phyloP scores from a whole-genome alignment of 2,329 filamentous ascomycete genomes.

The Cercospora beticola region DNA sequence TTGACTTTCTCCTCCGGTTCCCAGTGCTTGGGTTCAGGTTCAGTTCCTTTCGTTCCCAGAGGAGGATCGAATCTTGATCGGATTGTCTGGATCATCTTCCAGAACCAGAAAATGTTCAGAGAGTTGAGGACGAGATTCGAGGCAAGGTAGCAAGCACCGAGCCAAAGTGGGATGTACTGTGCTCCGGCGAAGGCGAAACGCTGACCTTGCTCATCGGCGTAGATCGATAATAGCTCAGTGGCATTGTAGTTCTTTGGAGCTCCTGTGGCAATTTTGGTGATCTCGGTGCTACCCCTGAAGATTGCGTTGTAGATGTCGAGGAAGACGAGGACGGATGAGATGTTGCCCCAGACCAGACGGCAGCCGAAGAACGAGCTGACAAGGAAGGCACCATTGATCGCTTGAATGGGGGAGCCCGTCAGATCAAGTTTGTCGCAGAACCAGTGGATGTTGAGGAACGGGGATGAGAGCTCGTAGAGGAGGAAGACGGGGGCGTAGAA shows the following conservation, averaged over 20 bases:
- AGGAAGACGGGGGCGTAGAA: slow-evolving; percentile 80
- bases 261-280: slow-evolving; percentile 23
- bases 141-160: slow-evolving; percentile 65
- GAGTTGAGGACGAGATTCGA: slow-evolving; percentile 72
- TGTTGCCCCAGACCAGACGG: slow-evolving; percentile 75
- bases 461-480: slow-evolving; percentile 81
- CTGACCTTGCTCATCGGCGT: slow-evolving; percentile 29
- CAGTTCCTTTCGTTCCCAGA: slow-evolving; percentile 42
- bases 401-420: slow-evolving; percentile 71
- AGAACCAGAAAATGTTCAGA: slow-evolving; percentile 82
- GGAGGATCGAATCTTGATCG: slow-evolving; percentile 70
- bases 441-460: slow-evolving; percentile 88
- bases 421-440: slow-evolving; percentile 84
- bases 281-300: slow-evolving; percentile 22
- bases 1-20: slow-evolving; percentile 30
- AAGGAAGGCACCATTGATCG: slow-evolving; percentile 74
- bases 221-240: slow-evolving; percentile 26
- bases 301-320: slow-evolving; percentile 62
- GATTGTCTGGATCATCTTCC: slow-evolving; percentile 80
- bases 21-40: slow-evolving; percentile 29
- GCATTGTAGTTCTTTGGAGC: slow-evolving; percentile 22
- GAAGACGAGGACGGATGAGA: slow-evolving; percentile 64
- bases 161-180: slow-evolving; percentile 63
- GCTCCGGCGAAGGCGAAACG: slow-evolving; percentile 32
- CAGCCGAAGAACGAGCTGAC: slow-evolving; percentile 73